Evolutionary conservation across 768 basidiomycete genomes (phyloP).

Genomic region (Suillus placidus): DNA sequence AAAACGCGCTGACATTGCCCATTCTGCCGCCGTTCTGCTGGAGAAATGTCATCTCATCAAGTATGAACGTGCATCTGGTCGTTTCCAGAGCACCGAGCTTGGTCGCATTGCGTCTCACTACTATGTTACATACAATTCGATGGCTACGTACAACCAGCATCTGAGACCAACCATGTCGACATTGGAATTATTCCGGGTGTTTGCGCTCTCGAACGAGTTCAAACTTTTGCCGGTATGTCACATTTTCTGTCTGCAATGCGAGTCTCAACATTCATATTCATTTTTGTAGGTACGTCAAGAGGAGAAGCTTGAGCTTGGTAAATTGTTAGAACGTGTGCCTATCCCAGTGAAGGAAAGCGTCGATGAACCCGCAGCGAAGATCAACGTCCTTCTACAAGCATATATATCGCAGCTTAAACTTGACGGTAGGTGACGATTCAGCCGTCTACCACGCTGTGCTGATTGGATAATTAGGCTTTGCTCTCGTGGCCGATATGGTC

Average conservation of each 20-base stretch:
- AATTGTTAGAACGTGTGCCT: conserved; percentile 90
- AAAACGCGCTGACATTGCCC: conserved; percentile 91
- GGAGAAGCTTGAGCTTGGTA: conserved; percentile 89
- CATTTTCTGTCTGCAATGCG: neutral
- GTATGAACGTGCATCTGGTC: conserved; percentile 86
- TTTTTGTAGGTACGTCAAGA: conserved; percentile 61
- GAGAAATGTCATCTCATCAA: conserved; percentile 95
- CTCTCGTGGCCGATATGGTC: conserved; percentile 89
- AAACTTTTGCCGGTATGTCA: conserved; percentile 75
- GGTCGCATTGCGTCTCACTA: conserved; percentile 95
- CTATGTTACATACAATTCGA: conserved; percentile 93
- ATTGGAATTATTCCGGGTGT: conserved; percentile 93
- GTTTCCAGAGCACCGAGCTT: conserved; percentile 91
- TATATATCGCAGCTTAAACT: conserved; percentile 95
- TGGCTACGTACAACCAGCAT: conserved; percentile 97
- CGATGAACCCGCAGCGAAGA: conserved; percentile 96
- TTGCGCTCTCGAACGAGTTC: conserved; percentile 95
- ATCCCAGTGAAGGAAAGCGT: conserved; percentile 97
- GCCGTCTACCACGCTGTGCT: neutral
- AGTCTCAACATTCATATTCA: neutral
- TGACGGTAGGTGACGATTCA: conserved; percentile 53
- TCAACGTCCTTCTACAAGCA: conserved; percentile 93
- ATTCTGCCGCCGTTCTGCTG: conserved; percentile 89
- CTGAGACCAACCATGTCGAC: conserved; percentile 83
- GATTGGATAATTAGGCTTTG: conserved; percentile 55